Evolutionary conservation across 352 stramenopile species (phyloP), one percentile per base, ranked within the genome.

Genomic region (Globisporangium paroecandrum): DNA sequence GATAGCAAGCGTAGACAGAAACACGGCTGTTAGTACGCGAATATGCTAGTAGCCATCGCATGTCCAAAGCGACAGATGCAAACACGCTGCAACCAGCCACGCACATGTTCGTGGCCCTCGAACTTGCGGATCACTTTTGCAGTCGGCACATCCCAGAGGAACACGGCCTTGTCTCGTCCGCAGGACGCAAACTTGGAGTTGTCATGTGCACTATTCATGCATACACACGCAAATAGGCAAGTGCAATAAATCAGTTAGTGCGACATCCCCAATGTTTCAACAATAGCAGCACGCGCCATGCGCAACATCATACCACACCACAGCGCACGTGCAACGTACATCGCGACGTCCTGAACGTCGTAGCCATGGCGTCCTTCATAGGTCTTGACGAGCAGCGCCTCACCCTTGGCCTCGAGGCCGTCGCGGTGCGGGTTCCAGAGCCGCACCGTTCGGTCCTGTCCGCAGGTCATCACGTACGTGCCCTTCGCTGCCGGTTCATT

Each of bases 371-470:
- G 71, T 1, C 89, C 89, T 51, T 90, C 74, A 64, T 97, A 97
- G 20, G 82, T 90, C 63, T 97, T 96, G 47, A 97, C 65, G 29
- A 97, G 70, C 34, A 97, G 57, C 8, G 79, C 89, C 51, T 95
- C 75, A 18, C 79, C 79, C 10, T 74, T 64, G 7, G 75, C 72
- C 27, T 93, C 89, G 1, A 79, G 74, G 3, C 76, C 73, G 69
- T 91, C 81, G 36, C 89, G 85, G 63, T 96, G 89, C 20, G 90
- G 90, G 65, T 97, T 97, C 85, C 87, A 97, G 8, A 97, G 75
- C 18, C 86, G 85, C 57, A 97, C 76, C 6, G 79, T 94, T 56
- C 91, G 89, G 76, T 97, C 90, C 69, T 96, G 87, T 12, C 90
- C 89, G 55, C 89, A 94, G 0, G 82, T 94, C 84, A 97, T 95